Percentiles rank a stretch among this genome's conserved stretches.
Evolutionary conservation across 108 stramenopile genomes (phyloP).

Genomic region (Nitzschia sp.): DNA sequence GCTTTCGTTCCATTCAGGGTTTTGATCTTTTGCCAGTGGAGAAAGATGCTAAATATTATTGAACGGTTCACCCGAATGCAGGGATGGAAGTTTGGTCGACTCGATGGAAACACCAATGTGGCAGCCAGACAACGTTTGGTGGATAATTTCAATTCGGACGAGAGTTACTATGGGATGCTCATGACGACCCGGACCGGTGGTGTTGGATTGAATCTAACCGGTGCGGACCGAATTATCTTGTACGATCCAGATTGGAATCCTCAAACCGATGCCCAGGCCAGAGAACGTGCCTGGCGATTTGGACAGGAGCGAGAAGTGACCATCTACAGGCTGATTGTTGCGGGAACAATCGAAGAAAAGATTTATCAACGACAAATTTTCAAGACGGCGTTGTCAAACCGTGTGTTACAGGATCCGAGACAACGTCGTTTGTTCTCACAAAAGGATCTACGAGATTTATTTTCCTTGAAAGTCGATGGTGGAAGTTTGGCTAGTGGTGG

Average conservation of each 20-base stretch:
- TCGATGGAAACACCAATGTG: conserved; percentile 95
- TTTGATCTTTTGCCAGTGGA: conserved; percentile 94
- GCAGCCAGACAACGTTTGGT: conserved; percentile 84
- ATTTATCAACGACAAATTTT: conserved; percentile 99
- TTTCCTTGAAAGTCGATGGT: conserved; percentile 79
- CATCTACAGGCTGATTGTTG: conserved; percentile 92
- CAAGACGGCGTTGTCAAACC: conserved; percentile 92
- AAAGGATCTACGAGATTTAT: conserved; percentile 86
- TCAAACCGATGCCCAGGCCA: conserved; percentile 78
- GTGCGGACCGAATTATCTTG: conserved; percentile 73
- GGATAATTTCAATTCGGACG: conserved; percentile 88
- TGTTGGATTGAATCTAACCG: conserved; percentile 81
- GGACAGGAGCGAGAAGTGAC: conserved; percentile 93
- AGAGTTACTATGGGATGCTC: conserved; percentile 85
- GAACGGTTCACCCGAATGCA: conserved; percentile 62
- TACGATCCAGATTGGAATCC: conserved; percentile 98
- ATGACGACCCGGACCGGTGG: conserved; percentile 97
- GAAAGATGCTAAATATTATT: conserved; percentile 92
- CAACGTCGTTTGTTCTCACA: conserved; percentile 89
- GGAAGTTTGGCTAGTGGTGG: conserved; percentile 45
- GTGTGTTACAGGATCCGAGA: conserved; percentile 86
- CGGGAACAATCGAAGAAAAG: conserved; percentile 97
- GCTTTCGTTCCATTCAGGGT: conserved; percentile 43
- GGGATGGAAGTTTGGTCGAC: conserved; percentile 84
- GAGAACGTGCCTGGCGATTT: conserved; percentile 94